Conservation (phyloP, 179 eudicot species). For the Beta macrorhiza region DNA sequence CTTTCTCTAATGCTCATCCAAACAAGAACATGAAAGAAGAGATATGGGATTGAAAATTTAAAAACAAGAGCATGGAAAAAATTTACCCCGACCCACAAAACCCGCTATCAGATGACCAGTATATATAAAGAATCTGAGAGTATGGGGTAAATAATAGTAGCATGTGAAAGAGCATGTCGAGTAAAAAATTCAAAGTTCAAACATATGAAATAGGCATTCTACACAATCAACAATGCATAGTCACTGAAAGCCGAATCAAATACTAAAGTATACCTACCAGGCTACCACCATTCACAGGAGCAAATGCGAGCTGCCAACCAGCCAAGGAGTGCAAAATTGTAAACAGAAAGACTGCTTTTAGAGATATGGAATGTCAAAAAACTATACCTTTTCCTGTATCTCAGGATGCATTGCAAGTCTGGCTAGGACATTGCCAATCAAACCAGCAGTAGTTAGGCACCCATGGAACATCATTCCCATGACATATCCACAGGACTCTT, state of each 20-base stretch:
- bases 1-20: neutral
- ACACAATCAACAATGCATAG: neutral
- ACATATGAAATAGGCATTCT: slow-evolving; percentile 4
- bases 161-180: neutral
- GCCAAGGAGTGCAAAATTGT: neutral
- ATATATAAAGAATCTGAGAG: neutral
- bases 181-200: neutral
- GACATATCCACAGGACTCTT: slow-evolving; percentile 46
- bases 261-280: neutral
- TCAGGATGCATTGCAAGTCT: slow-evolving; percentile 48
- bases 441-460: slow-evolving; percentile 50
- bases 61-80: neutral
- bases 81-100: neutral
- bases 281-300: slow-evolving; percentile 1
- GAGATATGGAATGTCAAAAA: neutral
- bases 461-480: slow-evolving; percentile 62
- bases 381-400: slow-evolving; percentile 47
- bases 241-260: neutral
- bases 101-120: neutral
- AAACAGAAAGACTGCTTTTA: neutral
- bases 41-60: neutral
- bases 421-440: slow-evolving; percentile 44
- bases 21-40: neutral
- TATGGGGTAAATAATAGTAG: neutral
- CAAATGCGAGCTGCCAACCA: slow-evolving; percentile 2